Conservation (phyloP, 768 basidiomycete genomes). For the Ramaria sp. region DNA sequence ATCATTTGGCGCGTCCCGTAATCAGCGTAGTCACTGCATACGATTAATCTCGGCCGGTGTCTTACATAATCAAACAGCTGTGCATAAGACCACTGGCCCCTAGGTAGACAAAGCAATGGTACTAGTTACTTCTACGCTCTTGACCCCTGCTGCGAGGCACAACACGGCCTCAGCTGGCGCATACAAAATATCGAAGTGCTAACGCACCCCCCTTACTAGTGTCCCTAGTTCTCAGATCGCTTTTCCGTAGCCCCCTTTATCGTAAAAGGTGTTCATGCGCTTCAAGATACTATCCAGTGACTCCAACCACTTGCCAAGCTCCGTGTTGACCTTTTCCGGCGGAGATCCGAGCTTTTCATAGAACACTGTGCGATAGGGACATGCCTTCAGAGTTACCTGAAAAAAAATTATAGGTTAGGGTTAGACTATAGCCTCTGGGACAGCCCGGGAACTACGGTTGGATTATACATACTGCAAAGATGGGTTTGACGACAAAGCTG, state of each 20-base stretch:
- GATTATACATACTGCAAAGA: constrained; percentile 39
- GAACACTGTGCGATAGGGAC: constrained; percentile 49
- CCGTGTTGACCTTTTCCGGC: constrained; percentile 33
- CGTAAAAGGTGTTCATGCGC: constrained; percentile 38
- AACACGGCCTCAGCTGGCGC: no score
- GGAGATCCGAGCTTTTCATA: constrained; percentile 39
- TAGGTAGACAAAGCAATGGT: no score
- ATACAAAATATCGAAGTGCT: no score
- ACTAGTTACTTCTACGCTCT: no score
- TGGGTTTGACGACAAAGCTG: constrained; percentile 52
- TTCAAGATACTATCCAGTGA: constrained; percentile 39
- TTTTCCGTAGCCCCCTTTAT: constrained; percentile 29
- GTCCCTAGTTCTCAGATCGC: constrained; percentile 25
- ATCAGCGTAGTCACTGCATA: no score
- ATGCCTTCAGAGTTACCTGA: constrained; percentile 58
- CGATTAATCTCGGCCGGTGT: no score
- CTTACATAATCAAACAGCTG: no score
- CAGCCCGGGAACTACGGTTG: not conserved
- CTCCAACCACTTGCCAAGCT: constrained; percentile 43
- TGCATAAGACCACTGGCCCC: no score
- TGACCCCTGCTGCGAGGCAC: no score
- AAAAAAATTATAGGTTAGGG: not conserved
- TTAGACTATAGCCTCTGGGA: not conserved
- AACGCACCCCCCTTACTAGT: no score
- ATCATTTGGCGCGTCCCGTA: no score